Conservation (phyloP, 2,329 filamentous ascomycete genomes). For the Fusarium circinatum region DNA sequence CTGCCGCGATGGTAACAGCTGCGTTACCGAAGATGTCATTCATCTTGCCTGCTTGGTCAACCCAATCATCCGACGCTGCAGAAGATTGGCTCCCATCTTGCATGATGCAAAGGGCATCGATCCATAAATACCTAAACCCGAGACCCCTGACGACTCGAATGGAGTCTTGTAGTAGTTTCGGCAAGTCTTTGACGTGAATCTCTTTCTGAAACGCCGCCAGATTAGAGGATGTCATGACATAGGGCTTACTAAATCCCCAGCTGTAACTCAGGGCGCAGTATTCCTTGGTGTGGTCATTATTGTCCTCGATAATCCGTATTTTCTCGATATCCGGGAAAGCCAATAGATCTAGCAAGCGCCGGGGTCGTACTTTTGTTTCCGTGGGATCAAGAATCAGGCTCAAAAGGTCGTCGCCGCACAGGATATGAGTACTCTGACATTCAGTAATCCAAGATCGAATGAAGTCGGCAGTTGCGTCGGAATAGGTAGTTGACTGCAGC, state of each 20-base stretch:
- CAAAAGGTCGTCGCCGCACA: neutral
- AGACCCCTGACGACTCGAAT: neutral
- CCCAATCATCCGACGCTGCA: neutral
- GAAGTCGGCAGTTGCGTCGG: neutral
- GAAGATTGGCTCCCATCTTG: neutral
- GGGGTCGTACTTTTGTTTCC: neutral
- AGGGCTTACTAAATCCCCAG: neutral
- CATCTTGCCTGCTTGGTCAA: neutral
- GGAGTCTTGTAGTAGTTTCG: neutral
- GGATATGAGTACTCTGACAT: neutral
- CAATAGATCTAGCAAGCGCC: neutral
- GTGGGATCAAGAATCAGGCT: neutral
- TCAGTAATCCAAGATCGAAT: neutral
- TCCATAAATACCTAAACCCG: neutral
- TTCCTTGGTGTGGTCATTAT: neutral
- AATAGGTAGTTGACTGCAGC: neutral
- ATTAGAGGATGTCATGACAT: neutral
- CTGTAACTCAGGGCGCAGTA: conserved; percentile 1
- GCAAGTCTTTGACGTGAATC: neutral
- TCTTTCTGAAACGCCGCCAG: neutral
- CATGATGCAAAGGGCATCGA: neutral
- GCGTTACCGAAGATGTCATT: neutral
- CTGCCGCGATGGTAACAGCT: neutral
- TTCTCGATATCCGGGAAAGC: neutral
- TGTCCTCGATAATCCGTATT: neutral